A percentile compares a stretch with the other conserved stretches of the same genome.
These are phyloP conservation scores for Dryas alaskensis DNA, from an alignment of 306 rosid genomes.

Conservation along the genomic window DNA sequence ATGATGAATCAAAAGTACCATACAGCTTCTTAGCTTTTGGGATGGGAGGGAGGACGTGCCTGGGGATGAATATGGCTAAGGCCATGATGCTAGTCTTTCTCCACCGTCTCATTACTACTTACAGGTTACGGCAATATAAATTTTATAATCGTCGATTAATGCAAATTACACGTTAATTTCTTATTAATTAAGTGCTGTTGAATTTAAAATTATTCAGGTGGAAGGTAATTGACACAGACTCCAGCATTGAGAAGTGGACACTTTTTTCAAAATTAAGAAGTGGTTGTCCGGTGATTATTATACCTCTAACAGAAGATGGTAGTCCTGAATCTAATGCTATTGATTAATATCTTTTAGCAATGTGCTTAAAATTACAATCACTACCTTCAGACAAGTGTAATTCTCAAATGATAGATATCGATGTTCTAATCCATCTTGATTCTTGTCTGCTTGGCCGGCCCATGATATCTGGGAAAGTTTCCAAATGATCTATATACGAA, in stretches of 20 bases:
- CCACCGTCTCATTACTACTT: constrained; percentile 65
- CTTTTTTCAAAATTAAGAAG: constrained; percentile 64
- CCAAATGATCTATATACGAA: too few relatives aligned
- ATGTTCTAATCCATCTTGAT: not conserved
- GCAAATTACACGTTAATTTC: too few relatives aligned
- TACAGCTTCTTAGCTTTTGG: constrained; percentile 88
- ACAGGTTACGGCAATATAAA: constrained; percentile 37
- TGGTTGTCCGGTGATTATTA: constrained; percentile 65
- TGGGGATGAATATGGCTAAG: constrained; percentile 83
- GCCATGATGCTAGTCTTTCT: constrained; percentile 88
- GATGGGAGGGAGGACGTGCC: constrained; percentile 84
- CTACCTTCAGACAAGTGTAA: not conserved
- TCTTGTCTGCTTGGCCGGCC: too few relatives aligned
- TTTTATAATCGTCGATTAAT: too few relatives aligned
- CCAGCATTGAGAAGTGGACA: constrained; percentile 72
- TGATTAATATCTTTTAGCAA: not conserved
- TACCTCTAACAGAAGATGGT: constrained; percentile 12
- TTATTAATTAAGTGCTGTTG: not conserved
- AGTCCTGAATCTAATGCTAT: not conserved
- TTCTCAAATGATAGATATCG: not conserved
- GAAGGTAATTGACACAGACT: constrained; percentile 62
- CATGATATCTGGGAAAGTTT: too few relatives aligned
- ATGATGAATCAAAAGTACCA: constrained; percentile 54
- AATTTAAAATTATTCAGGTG: constrained; percentile 42
- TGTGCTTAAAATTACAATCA: not conserved